A percentile compares a stretch with the other conserved stretches of the same genome.
phyloP scores from a whole-genome alignment of 805 yeast genomes.

The Candida insectalens region DNA sequence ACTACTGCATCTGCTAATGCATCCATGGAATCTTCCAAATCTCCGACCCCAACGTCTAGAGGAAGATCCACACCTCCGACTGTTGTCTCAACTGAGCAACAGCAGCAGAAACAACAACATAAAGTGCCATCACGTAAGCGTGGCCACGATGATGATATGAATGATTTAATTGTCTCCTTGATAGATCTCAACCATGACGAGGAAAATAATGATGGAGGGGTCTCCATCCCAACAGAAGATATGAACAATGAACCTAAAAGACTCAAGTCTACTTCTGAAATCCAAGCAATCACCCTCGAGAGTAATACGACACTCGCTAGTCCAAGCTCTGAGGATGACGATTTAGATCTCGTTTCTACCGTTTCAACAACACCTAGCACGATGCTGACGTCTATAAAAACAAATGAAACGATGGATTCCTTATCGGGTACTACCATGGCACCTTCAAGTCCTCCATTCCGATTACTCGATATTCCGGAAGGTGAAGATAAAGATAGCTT shows the following conservation, averaged over 20 bases:
- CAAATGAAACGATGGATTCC: constrained; percentile 21
- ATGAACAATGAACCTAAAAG: background rate
- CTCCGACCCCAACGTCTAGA: too few species aligned
- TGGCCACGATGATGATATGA: constrained; percentile 25
- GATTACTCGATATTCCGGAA: constrained; percentile 9
- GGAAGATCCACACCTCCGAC: too few species aligned
- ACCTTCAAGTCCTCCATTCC: constrained; percentile 10
- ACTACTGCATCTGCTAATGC: too few species aligned
- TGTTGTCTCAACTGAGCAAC: too few species aligned
- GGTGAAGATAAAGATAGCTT: background rate
- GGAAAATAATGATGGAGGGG: background rate
- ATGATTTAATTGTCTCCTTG: constrained; percentile 25
- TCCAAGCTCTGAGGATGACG: constrained; percentile 11
- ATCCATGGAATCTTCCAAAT: too few species aligned
- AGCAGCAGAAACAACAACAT: too few species aligned
- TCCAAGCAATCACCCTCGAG: background rate
- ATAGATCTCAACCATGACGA: constrained; percentile 21
- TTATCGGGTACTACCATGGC: constrained; percentile 13
- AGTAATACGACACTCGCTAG: background rate
- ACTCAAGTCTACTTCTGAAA: too few species aligned
- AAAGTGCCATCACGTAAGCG: constrained; percentile 8
- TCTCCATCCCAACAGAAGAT: background rate
- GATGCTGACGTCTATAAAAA: constrained; percentile 17
- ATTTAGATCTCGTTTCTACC: constrained; percentile 19
- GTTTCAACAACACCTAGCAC: constrained; percentile 16